These are phyloP conservation scores for Pyrenochaeta sp. DNA, from an alignment of 2,329 filamentous ascomycete species.

Conservation along the genomic window DNA sequence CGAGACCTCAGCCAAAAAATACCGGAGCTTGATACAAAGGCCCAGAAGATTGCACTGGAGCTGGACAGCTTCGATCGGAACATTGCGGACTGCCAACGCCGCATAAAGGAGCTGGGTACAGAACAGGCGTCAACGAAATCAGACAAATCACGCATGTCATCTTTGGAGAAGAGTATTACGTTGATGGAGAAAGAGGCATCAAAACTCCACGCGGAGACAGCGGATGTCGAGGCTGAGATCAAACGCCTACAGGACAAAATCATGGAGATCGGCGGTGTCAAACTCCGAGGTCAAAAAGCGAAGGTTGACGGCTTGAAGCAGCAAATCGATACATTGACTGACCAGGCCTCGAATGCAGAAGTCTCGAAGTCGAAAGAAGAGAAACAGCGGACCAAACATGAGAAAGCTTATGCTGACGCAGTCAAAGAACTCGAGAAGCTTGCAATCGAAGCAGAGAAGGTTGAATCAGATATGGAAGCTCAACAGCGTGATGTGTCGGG, in stretches of 20 bases:
- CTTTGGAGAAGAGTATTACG: slow-evolving; percentile 79
- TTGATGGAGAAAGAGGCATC: slow-evolving; percentile 80
- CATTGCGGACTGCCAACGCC: slow-evolving; percentile 81
- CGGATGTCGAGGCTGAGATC: slow-evolving; percentile 91
- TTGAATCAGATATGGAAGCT: slow-evolving; percentile 79
- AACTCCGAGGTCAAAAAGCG: slow-evolving; percentile 85
- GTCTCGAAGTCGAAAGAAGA: slow-evolving; percentile 91
- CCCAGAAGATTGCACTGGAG: slow-evolving; percentile 90
- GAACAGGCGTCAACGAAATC: slow-evolving; percentile 83
- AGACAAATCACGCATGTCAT: slow-evolving; percentile 77
- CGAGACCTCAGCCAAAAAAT: slow-evolving; percentile 79
- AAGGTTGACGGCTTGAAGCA: slow-evolving; percentile 87
- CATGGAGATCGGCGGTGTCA: slow-evolving; percentile 96
- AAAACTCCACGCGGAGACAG: slow-evolving; percentile 83
- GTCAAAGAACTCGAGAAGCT: slow-evolving; percentile 79
- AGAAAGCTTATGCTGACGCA: slow-evolving; percentile 82
- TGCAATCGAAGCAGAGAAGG: slow-evolving; percentile 74
- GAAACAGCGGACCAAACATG: slow-evolving; percentile 87
- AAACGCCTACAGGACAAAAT: slow-evolving; percentile 94
- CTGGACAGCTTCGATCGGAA: slow-evolving; percentile 87
- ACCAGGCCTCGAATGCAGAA: slow-evolving; percentile 85
- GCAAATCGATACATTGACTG: slow-evolving; percentile 80
- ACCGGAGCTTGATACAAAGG: slow-evolving; percentile 84
- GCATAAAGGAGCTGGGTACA: slow-evolving; percentile 82
- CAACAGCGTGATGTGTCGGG: slow-evolving; percentile 80